Evolutionary conservation across 306 rosid species (phyloP), one percentile per base, ranked within the genome.

Genomic region (Cucumis sativus): DNA sequence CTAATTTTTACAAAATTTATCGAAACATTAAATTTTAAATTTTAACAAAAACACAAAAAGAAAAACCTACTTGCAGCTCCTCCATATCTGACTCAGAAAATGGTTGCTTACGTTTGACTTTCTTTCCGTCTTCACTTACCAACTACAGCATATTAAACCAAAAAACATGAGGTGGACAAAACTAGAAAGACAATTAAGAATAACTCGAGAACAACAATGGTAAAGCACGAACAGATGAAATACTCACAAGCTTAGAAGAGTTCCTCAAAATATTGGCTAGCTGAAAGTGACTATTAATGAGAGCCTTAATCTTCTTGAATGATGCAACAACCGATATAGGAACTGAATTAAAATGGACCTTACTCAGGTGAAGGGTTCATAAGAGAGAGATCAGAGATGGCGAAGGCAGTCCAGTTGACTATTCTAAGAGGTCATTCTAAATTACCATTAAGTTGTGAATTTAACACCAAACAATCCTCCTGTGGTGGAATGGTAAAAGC

Each of bases 271-370:
- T 80, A 82, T 83, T 88, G n/a, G 98, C 97, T 80, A 95, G 93
- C 78, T 92, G 98, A 75, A 92, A 87, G 79, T 92, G 89, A 78
- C 88, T 84, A 79, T 72, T 85, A 81, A 88, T 66, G 25, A 90
- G 93, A 77, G 97, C 91, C 89, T 95, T 95, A 71, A 95, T 95
- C 93, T 95, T 95, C 93, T 95, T 95, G 88, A 95, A 95, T 78
- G 97, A 95, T 80, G 97, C 96, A 84, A 95, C 97, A 80, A 95
- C 93, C 72, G 92, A 88, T 80, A 92, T 88, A 21, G 98, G 98
- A 88, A 95, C 98, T 95, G 75, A 80, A 82, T 7, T 64, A 79
- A 82, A 74, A 80, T 62, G 77, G 80, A 69, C 45, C 76, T 49
- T 28, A 33, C 43, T 72, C 77, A 73, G 75, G 57, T 37, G 6